Evolutionary conservation across 345 rosid species (phyloP).

Genomic region (Mercurialis annua): DNA sequence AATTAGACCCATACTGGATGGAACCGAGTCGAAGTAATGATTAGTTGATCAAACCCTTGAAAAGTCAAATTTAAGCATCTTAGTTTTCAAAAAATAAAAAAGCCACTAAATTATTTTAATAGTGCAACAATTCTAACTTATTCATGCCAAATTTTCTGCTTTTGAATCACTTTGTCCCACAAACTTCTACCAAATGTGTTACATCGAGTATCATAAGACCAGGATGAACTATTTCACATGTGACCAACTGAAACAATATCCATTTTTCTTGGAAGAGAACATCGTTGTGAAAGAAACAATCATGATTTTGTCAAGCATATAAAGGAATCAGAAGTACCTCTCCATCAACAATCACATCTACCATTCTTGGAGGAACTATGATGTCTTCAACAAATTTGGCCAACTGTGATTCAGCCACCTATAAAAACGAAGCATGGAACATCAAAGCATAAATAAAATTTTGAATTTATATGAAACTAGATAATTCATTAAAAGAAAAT

Average conservation of each 20-base stretch:
- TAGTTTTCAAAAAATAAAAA: no score
- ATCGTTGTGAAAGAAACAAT: not conserved
- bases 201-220: not conserved
- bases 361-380: constrained; percentile 94
- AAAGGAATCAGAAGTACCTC: constrained; percentile 57
- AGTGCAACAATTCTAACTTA: not conserved
- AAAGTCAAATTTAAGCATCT: no score
- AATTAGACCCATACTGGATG: no score
- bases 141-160: not conserved
- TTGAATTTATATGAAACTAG: not conserved
- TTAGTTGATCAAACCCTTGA: no score
- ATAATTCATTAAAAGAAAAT: not conserved
- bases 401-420: constrained; percentile 96
- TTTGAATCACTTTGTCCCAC: not conserved
- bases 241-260: not conserved
- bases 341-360: constrained; percentile 92
- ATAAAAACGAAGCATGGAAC: not conserved
- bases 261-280: constrained; percentile 2
- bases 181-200: not conserved
- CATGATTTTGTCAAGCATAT: not conserved
- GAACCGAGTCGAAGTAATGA: no score
- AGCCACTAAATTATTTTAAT: not conserved
- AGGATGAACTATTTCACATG: not conserved
- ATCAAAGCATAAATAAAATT: constrained; percentile 7
- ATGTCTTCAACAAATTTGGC: constrained; percentile 97